Percentiles rank a stretch among this genome's conserved stretches.
phyloP scores from a whole-genome alignment of 306 rosid genomes.

The Vicia faba region DNA sequence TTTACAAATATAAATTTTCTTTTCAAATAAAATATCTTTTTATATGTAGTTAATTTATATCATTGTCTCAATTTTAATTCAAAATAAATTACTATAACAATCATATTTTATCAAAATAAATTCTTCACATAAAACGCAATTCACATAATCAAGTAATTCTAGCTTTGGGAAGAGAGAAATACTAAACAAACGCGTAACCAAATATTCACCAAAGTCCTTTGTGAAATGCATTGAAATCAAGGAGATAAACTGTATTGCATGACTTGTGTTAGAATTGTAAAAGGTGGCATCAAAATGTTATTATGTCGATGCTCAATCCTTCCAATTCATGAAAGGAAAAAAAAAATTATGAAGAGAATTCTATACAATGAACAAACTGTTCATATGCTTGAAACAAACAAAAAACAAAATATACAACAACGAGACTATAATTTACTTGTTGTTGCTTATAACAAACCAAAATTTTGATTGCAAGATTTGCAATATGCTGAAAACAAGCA shows the following conservation, averaged over 20 bases:
- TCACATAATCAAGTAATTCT: too few species aligned
- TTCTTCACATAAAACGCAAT: too few species aligned
- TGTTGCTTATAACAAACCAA: slow-evolving; percentile 48
- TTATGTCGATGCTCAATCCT: slow-evolving; percentile 36
- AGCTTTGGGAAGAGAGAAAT: too few species aligned
- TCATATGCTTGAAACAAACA: slow-evolving; percentile 1
- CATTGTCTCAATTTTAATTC: too few species aligned
- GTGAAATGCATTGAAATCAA: slow-evolving; percentile 22
- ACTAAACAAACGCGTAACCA: too few species aligned
- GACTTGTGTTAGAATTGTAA: slow-evolving; percentile 16
- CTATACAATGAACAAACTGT: slow-evolving; percentile 48
- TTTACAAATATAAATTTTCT: too few species aligned
- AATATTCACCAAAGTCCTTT: not conserved
- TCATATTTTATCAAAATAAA: too few species aligned
- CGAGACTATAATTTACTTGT: slow-evolving; percentile 26
- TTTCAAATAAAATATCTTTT: too few species aligned
- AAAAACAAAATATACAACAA: slow-evolving; percentile 31
- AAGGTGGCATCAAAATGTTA: slow-evolving; percentile 33
- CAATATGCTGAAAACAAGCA: slow-evolving; percentile 29
- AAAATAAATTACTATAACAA: too few species aligned
- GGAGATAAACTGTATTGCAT: not conserved
- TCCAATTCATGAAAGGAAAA: slow-evolving; percentile 39
- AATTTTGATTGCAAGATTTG: slow-evolving; percentile 47
- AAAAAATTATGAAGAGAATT: slow-evolving; percentile 36
- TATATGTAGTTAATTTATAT: too few species aligned